Conservation (phyloP, 129 eudicot genomes). For the Flaveria brownii region DNA sequence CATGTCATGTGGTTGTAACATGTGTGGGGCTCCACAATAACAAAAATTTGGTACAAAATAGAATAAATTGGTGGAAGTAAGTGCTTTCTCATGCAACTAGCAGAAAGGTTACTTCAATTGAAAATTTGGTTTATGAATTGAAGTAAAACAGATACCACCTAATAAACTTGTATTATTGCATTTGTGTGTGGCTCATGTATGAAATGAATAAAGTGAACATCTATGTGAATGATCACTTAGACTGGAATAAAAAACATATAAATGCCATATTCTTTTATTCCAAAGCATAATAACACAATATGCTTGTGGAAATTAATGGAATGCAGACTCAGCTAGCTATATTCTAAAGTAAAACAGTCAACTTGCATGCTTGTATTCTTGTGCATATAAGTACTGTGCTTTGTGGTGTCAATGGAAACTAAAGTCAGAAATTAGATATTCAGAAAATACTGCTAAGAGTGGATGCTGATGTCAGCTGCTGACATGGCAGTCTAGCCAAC, state of each 20-base stretch:
- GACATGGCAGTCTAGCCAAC: conserved; percentile 40
- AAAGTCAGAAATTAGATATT: conserved; percentile 43
- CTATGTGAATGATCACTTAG: neutral
- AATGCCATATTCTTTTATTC: neutral
- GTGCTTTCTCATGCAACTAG: conserved; percentile 53
- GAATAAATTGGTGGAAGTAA: conserved; percentile 36
- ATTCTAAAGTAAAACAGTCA: conserved; percentile 35
- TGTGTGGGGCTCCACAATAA: conserved; percentile 36
- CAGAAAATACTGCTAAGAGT: conserved; percentile 31
- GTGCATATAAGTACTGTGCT: conserved; percentile 40
- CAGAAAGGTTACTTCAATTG: conserved; percentile 45
- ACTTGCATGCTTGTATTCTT: conserved; percentile 29
- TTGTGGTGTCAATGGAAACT: conserved; percentile 40
- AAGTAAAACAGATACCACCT: conserved; percentile 15
- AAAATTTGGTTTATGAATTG: conserved; percentile 28
- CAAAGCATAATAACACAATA: conserved; percentile 37
- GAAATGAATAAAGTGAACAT: conserved; percentile 34
- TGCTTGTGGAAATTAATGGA: conserved; percentile 67
- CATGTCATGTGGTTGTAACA: conserved; percentile 31
- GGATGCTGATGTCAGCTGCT: conserved; percentile 47
- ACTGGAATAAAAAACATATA: conserved; percentile 13
- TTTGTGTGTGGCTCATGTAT: conserved; percentile 33
- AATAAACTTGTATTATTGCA: conserved; percentile 16
- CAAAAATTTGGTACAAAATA: conserved; percentile 14
- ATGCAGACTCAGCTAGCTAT: conserved; percentile 57